Evolutionary conservation across 2,329 filamentous ascomycete species (phyloP), one percentile per base, ranked within the genome.

Genomic region (Metarhizium robertsii): DNA sequence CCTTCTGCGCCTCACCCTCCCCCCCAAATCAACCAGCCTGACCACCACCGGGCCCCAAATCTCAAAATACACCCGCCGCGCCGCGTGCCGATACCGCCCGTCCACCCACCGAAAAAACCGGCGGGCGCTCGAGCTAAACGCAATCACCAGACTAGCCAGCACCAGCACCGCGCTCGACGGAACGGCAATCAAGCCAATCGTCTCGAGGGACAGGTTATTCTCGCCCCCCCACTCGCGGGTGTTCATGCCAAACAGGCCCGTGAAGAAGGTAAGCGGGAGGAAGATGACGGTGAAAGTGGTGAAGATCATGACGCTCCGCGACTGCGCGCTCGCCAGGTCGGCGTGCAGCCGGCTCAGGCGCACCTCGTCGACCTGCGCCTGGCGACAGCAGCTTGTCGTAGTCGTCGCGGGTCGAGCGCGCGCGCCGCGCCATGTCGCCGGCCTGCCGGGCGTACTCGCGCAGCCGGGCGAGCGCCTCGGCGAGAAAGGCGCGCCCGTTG

Each of bases 331-430:
- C 0, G 83, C 82, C 0, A 85, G 76, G 60, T 86, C 81, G 1
- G 83, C 81, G 60, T 86, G 80, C 55, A 84, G 71, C 2, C 84
- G 73, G 29, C 81, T 83, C 66, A 84, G 78, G 29, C 81, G 78
- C 8, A 84, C 81, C 64, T 86, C 83, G 61, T 85, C 82, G 2
- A 86, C 81, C 62, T 86, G 83, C 0, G 83, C 82, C 61, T 86
- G 82, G 16, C 83, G 86, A 81, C 13, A 86, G 77, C 5, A 86
- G 74, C 59, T 84, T 84, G 61, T 85, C 81, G 59, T 84, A 85
- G 58, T 84, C 82, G 49, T 79, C 81, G 43, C 83, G 74, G 2
- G 82, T 83, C 3, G 72, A 71, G 13, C 79, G 75, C 1, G 83
- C 81, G n/a, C 81, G 73, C 40, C 75, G 71, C 6, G 78, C 71